phyloP scores from a whole-genome alignment of 345 rosid species.

The Arabis alpina region DNA sequence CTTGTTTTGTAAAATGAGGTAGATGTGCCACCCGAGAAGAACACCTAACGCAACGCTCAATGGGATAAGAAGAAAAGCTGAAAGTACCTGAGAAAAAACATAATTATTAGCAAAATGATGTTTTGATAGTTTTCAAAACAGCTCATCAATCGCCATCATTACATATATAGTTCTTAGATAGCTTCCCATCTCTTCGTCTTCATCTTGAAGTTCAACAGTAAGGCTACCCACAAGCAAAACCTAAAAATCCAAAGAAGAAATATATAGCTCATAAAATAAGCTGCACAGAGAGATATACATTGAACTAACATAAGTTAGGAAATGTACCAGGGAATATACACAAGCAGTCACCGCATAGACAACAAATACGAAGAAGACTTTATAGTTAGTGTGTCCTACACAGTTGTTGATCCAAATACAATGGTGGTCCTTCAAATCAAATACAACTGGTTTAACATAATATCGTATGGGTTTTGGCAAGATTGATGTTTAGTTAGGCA shows the following conservation, averaged over 20 bases:
- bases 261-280: constrained; percentile 5
- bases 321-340: constrained; percentile 81
- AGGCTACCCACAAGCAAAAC: constrained; percentile 87
- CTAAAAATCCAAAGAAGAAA: constrained; percentile 46
- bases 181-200: constrained; percentile 63
- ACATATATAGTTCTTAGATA: constrained; percentile 69
- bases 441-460: constrained; percentile 32
- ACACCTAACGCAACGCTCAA: constrained; percentile 63
- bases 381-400: constrained; percentile 92
- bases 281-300: neutral
- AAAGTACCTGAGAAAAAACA: constrained; percentile 61
- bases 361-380: constrained; percentile 83
- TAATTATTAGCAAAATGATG: constrained; percentile 18
- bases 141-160: constrained; percentile 35
- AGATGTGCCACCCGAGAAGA: constrained; percentile 90
- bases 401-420: constrained; percentile 98
- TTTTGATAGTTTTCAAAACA: constrained; percentile 3
- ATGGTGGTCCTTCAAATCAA: constrained; percentile 88
- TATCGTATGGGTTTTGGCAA: constrained; percentile 38
- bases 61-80: constrained; percentile 71
- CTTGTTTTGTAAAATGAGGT: constrained; percentile 82
- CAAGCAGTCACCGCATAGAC: constrained; percentile 73
- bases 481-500: constrained; percentile 12
- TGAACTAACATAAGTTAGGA: constrained; percentile 6
- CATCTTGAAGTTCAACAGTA: constrained; percentile 63